Conservation (phyloP, 2,329 filamentous ascomycete genomes). For the Calonectria hawksworthii region DNA sequence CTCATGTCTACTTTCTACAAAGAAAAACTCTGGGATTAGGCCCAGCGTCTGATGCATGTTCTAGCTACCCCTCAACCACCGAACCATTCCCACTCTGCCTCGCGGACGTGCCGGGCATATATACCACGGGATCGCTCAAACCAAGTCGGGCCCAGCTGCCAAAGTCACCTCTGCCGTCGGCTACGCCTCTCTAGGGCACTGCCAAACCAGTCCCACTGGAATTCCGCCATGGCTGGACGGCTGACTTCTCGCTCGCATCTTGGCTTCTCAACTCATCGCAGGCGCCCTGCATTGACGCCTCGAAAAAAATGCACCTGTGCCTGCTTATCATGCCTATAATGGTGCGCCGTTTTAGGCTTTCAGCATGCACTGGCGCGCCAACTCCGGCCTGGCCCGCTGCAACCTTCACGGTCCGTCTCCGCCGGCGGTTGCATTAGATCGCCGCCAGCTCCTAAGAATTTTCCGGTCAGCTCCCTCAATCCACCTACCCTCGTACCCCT, state of each 20-base stretch:
- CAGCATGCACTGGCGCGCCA: slow-evolving; percentile 19
- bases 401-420: slow-evolving; percentile 20
- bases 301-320: slow-evolving; percentile 2
- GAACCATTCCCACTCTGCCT: not conserved
- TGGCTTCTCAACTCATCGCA: not conserved
- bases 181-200: not conserved
- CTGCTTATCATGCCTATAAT: not conserved
- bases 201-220: not conserved
- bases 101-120: not conserved
- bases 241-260: not conserved
- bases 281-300: not conserved
- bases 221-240: not conserved
- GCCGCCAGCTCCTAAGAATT: slow-evolving; percentile 1
- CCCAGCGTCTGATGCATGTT: not conserved
- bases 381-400: slow-evolving; percentile 24
- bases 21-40: not conserved
- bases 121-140: not conserved
- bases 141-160: not conserved
- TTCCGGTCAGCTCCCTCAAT: not conserved
- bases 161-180: not conserved
- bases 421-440: slow-evolving; percentile 14
- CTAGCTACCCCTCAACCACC: not conserved
- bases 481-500: not conserved
- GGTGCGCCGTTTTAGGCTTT: slow-evolving; percentile 12
- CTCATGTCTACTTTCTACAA: not conserved